Conservation (phyloP, 768 basidiomycete genomes). For the Mycena amicta region DNA sequence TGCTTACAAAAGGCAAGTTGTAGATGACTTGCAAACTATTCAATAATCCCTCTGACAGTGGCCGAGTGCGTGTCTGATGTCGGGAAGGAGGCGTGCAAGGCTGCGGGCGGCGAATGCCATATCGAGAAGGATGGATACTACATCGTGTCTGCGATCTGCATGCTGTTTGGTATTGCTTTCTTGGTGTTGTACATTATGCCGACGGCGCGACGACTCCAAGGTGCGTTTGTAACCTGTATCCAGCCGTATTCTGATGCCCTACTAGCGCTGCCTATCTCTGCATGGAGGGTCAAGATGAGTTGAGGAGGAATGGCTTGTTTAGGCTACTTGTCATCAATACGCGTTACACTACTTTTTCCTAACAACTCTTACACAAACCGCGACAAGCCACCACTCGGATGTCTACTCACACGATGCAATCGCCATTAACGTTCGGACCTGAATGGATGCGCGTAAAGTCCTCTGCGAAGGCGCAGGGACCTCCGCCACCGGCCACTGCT, state of each 20-base stretch:
- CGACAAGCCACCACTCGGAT: constrained; percentile 28
- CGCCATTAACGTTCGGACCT: constrained; percentile 78
- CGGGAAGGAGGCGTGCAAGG: constrained; percentile 78
- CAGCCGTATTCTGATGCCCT: constrained; percentile 9
- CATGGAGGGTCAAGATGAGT: constrained; percentile 67
- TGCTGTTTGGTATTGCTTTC: constrained; percentile 72
- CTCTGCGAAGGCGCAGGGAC: constrained; percentile 54
- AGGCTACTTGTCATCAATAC: constrained; percentile 4
- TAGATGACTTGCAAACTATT: background rate
- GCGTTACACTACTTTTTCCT: background rate
- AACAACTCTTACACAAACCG: background rate
- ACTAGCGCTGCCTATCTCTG: constrained; percentile 66
- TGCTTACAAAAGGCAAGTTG: constrained; percentile 56
- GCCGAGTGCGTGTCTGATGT: constrained; percentile 91
- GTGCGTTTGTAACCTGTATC: constrained; percentile 44
- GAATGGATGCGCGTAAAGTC: constrained; percentile 92
- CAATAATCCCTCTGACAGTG: constrained; percentile 44
- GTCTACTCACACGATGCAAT: constrained; percentile 37
- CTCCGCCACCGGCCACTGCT: constrained; percentile 53
- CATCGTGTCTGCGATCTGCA: constrained; percentile 76
- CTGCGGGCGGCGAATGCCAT: constrained; percentile 77
- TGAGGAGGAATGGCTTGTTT: constrained; percentile 2
- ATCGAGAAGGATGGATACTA: constrained; percentile 93
- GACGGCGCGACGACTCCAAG: constrained; percentile 82
- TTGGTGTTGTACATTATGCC: constrained; percentile 81